Percentiles rank a stretch among this genome's conserved stretches.
Evolutionary conservation across 331 rosid species (phyloP).

Genomic region (Cucumis variabilis): DNA sequence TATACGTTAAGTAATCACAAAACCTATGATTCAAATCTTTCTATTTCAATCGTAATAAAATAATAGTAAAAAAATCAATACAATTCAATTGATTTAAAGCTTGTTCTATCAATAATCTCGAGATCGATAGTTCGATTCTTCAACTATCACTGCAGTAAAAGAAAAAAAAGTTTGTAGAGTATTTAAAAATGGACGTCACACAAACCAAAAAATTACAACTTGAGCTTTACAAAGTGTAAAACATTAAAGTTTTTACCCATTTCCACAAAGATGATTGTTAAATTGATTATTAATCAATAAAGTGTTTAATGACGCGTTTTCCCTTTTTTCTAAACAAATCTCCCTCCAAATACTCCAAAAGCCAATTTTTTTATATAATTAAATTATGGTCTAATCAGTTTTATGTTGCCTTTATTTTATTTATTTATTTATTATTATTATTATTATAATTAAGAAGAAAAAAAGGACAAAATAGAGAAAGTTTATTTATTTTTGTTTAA

Average conservation of each 20-base stretch:
- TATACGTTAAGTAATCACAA: no score
- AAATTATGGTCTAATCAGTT: constrained; percentile 17
- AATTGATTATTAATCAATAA: neutral
- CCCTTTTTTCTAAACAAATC: constrained; percentile 4
- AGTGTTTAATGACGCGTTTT: constrained; percentile 27
- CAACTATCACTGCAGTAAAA: no score
- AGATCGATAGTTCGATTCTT: no score
- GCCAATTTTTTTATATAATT: neutral
- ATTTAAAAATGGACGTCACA: neutral
- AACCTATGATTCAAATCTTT: no score
- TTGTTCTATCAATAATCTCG: no score
- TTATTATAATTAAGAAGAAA: neutral
- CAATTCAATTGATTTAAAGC: no score
- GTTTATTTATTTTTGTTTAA: neutral
- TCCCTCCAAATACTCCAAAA: constrained; percentile 4
- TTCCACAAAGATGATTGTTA: constrained; percentile 13
- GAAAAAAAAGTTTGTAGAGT: no score
- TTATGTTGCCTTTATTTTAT: neutral
- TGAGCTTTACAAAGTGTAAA: constrained; percentile 2
- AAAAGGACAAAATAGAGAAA: neutral
- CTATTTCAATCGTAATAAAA: no score
- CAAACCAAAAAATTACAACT: neutral
- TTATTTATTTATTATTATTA: neutral
- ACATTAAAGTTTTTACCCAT: neutral
- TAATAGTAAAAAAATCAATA: no score